Evolutionary conservation across 2,329 filamentous ascomycete species (phyloP).

Genomic region (Herpotrichia juniperi): DNA sequence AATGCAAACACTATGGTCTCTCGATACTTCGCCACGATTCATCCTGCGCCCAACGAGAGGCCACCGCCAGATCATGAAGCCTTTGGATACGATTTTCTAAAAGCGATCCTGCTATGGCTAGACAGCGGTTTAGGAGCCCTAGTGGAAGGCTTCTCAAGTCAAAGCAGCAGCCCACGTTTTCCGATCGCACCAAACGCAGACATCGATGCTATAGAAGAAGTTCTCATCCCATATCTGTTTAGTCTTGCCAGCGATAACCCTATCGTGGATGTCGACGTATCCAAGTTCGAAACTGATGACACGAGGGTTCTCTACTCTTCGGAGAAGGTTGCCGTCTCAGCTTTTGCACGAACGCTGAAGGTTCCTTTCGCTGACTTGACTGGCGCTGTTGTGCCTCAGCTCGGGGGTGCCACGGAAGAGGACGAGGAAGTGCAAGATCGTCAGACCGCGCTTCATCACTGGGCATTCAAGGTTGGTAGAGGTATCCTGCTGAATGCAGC

Average conservation of each 20-base stretch:
- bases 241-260: conserved; percentile 56
- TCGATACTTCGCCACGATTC: conserved; percentile 56
- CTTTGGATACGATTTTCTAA: conserved; percentile 70
- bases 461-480: conserved; percentile 65
- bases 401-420: conserved; percentile 19
- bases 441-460: conserved; percentile 56
- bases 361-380: conserved; percentile 60
- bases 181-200: conserved; percentile 59
- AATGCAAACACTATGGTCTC: conserved; percentile 42
- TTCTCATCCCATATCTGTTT: conserved; percentile 66
- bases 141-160: conserved; percentile 62
- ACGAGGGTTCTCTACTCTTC: conserved; percentile 58
- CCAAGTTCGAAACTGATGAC: conserved; percentile 63
- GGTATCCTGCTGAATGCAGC: conserved; percentile 64
- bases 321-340: conserved; percentile 61
- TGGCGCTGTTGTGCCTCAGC: conserved; percentile 38
- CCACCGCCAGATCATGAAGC: conserved; percentile 49
- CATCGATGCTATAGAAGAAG: conserved; percentile 60
- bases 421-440: conserved; percentile 50
- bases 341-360: conserved; percentile 61
- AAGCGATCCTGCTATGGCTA: conserved; percentile 67
- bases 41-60: conserved; percentile 49
- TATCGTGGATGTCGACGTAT: conserved; percentile 63
- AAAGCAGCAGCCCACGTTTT: conserved; percentile 52
- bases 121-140: conserved; percentile 63